A percentile compares a stretch with the other conserved stretches of the same genome.
Conservation (phyloP, 2,329 filamentous ascomycete species). For the Ceratocystis cacaofunesta region DNA sequence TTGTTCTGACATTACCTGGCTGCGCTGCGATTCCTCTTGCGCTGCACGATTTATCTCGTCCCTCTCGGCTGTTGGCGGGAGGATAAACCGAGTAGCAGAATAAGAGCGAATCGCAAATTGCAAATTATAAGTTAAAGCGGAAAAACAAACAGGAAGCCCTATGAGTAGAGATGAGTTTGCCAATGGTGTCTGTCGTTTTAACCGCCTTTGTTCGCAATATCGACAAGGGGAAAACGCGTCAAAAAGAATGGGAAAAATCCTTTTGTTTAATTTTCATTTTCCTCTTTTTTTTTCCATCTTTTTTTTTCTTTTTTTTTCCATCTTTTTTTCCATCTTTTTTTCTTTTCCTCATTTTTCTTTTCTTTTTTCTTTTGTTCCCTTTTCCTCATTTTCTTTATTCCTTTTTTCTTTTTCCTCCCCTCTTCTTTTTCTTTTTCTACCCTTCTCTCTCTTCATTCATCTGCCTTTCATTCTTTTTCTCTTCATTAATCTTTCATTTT, state of each 20-base stretch:
- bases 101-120: background rate
- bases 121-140: background rate
- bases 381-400: background rate
- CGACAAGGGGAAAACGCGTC: background rate
- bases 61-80: too few relatives aligned
- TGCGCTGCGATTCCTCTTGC: too few relatives aligned
- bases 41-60: too few relatives aligned
- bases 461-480: constrained; percentile 11
- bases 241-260: background rate
- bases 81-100: background rate
- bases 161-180: too few relatives aligned
- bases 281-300: background rate
- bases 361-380: constrained; percentile 8
- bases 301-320: background rate
- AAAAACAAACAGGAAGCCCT: background rate
- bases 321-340: background rate
- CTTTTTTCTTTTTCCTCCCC: background rate
- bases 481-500: background rate
- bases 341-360: background rate
- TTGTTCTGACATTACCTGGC: too few relatives aligned
- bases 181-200: too few relatives aligned
- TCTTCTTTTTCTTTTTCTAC: constrained; percentile 9
- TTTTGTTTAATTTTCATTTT: background rate
- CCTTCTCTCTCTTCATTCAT: background rate
- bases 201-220: too few relatives aligned